Percentiles rank a stretch among this genome's conserved stretches.
Conservation (phyloP, 805 yeast species). For the Monosporozyma aquatica region DNA sequence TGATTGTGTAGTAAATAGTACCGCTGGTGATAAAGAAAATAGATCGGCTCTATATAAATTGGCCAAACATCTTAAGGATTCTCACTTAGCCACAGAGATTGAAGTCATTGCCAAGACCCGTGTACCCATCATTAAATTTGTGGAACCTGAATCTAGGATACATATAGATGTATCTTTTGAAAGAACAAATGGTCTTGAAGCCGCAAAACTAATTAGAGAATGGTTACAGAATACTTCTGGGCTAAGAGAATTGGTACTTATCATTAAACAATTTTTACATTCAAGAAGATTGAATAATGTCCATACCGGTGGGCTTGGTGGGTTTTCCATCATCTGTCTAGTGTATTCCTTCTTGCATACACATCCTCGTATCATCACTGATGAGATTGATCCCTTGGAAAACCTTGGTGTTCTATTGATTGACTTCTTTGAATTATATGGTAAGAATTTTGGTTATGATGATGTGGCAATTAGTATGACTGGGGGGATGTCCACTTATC, state of each 20-base stretch:
- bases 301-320: constrained; percentile 90
- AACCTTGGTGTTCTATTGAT: constrained; percentile 80
- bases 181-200: constrained; percentile 68
- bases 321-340: constrained; percentile 83
- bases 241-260: constrained; percentile 67
- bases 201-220: constrained; percentile 64
- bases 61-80: constrained; percentile 56
- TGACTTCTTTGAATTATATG: constrained; percentile 89
- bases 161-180: constrained; percentile 89
- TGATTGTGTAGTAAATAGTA: constrained; percentile 78
- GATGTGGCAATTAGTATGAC: constrained; percentile 58
- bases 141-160: constrained; percentile 59
- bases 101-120: constrained; percentile 85
- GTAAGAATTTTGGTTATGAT: constrained; percentile 81
- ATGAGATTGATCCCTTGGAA: constrained; percentile 55
- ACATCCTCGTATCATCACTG: constrained; percentile 69
- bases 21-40: constrained; percentile 46
- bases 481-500: constrained; percentile 48
- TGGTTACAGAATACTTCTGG: constrained; percentile 77
- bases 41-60: constrained; percentile 63
- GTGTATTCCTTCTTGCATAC: constrained; percentile 66
- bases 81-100: constrained; percentile 56
- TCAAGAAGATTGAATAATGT: constrained; percentile 76
- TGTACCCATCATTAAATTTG: constrained; percentile 89
- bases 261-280: constrained; percentile 76